A percentile compares a stretch with the other conserved stretches of the same genome.
phyloP scores from a whole-genome alignment of 371 early-diverging fungal genomes.

The Mortierella sp. region DNA sequence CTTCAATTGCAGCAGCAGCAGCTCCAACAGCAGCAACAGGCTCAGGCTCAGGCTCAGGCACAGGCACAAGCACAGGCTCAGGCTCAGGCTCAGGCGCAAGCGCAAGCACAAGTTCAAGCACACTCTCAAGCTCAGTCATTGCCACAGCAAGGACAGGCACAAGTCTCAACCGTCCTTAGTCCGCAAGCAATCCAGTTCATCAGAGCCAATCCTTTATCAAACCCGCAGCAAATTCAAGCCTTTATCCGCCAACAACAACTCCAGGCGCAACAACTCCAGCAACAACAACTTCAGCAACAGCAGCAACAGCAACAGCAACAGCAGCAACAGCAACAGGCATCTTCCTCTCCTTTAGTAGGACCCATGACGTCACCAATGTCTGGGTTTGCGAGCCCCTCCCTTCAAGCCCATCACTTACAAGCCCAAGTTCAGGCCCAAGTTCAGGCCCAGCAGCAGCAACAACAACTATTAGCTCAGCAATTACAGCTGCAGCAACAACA shows the following conservation, averaged over 20 bases:
- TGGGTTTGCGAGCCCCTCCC: conserved; percentile 46
- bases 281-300: conserved; percentile 23
- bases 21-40: no score
- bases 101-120: no score
- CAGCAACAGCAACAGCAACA: conserved; percentile 38
- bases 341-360: conserved; percentile 46
- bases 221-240: conserved; percentile 38
- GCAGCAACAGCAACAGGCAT: conserved; percentile 40
- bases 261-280: conserved; percentile 31
- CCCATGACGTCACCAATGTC: conserved; percentile 54
- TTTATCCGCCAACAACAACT: conserved; percentile 44
- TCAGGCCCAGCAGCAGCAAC: conserved; percentile 32
- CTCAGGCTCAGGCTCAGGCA: no score
- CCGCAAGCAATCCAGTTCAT: conserved; percentile 38
- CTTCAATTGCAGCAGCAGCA: no score
- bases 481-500: conserved; percentile 36
- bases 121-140: conserved; percentile 51
- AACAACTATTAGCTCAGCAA: conserved; percentile 33
- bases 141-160: conserved; percentile 42
- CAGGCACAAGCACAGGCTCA: conserved; percentile 40
- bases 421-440: conserved; percentile 26
- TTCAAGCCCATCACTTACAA: conserved; percentile 43
- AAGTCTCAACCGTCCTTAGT: conserved; percentile 34
- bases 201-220: conserved; percentile 32
- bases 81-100: no score